Percentiles rank a stretch among this genome's conserved stretches.
Evolutionary conservation across 257 asterid genomes (phyloP).

Genomic region (Scutellaria galericulata): DNA sequence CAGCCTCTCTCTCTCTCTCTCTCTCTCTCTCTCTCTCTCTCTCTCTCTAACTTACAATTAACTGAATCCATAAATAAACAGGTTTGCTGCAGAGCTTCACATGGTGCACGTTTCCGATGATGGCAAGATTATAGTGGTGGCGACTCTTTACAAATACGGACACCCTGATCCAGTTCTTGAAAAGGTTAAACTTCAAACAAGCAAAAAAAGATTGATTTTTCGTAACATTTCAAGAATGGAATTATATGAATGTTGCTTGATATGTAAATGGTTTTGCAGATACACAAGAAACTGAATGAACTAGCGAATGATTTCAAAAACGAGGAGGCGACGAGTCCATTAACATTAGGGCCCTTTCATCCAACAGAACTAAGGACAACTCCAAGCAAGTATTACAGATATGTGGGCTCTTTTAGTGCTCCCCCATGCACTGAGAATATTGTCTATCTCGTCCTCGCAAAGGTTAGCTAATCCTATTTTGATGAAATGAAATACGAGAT

Average conservation of each 20-base stretch:
- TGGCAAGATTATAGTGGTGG: slow-evolving; percentile 47
- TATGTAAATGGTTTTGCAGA: slow-evolving; percentile 33
- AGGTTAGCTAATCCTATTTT: slow-evolving; percentile 35
- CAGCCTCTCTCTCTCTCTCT: not conserved
- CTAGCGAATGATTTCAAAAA: slow-evolving; percentile 40
- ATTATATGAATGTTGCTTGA: not conserved
- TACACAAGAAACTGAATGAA: slow-evolving; percentile 46
- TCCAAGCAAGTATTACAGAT: slow-evolving; percentile 51
- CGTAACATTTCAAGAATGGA: not conserved
- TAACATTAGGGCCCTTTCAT: slow-evolving; percentile 43
- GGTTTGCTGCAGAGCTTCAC: slow-evolving; percentile 78
- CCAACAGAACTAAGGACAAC: slow-evolving; percentile 49
- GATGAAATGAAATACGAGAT: too few species aligned
- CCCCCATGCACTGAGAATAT: slow-evolving; percentile 67
- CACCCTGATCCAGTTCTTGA: slow-evolving; percentile 63
- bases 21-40: slow-evolving; percentile 2
- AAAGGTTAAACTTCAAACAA: slow-evolving; percentile 39
- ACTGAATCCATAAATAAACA: slow-evolving; percentile 8
- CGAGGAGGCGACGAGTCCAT: slow-evolving; percentile 31
- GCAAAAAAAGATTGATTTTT: not conserved
- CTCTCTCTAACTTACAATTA: not conserved
- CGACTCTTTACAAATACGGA: slow-evolving; percentile 55
- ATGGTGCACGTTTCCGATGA: slow-evolving; percentile 68
- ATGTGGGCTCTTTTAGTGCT: slow-evolving; percentile 57
- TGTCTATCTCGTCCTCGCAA: slow-evolving; percentile 48